Percentiles rank a stretch among this genome's conserved stretches.
Evolutionary conservation across 2,329 filamentous ascomycete species (phyloP).

Genomic region (Rhytidhysteron rufulum): DNA sequence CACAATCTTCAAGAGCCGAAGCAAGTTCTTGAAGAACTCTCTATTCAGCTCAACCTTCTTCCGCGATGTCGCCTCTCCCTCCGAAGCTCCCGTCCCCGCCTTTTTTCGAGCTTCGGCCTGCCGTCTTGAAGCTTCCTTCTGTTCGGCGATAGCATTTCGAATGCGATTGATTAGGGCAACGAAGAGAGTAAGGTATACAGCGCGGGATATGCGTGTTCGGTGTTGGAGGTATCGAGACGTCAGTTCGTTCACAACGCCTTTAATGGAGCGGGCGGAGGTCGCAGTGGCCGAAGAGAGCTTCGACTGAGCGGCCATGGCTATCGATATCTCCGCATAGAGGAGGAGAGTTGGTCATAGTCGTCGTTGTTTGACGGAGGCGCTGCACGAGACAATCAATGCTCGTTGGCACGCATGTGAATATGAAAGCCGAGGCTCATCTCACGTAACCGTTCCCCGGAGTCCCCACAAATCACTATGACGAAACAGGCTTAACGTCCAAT

Average conservation of each 20-base stretch:
- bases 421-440: neutral
- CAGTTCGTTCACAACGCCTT: constrained; percentile 34
- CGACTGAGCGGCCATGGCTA: constrained; percentile 37
- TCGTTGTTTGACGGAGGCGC: neutral
- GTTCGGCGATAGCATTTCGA: constrained; percentile 85
- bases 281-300: constrained; percentile 29
- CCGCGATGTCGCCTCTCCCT: constrained; percentile 42
- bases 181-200: constrained; percentile 40
- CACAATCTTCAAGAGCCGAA: constrained; percentile 77
- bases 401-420: constrained; percentile 1
- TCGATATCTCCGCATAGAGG: neutral
- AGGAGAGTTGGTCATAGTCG: neutral
- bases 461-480: neutral
- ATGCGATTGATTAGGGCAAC: constrained; percentile 64
- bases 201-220: constrained; percentile 40
- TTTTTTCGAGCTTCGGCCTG: constrained; percentile 59
- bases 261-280: constrained; percentile 29
- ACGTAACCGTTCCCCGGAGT: neutral
- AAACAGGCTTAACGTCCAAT: no score
- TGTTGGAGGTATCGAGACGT: constrained; percentile 35
- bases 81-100: constrained; percentile 33
- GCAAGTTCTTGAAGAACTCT: constrained; percentile 75
- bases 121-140: constrained; percentile 75
- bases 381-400: neutral
- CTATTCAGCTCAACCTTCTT: constrained; percentile 91